These are phyloP conservation scores for Rubus parviflorus DNA, from an alignment of 306 rosid genomes.

Conservation along the genomic window DNA sequence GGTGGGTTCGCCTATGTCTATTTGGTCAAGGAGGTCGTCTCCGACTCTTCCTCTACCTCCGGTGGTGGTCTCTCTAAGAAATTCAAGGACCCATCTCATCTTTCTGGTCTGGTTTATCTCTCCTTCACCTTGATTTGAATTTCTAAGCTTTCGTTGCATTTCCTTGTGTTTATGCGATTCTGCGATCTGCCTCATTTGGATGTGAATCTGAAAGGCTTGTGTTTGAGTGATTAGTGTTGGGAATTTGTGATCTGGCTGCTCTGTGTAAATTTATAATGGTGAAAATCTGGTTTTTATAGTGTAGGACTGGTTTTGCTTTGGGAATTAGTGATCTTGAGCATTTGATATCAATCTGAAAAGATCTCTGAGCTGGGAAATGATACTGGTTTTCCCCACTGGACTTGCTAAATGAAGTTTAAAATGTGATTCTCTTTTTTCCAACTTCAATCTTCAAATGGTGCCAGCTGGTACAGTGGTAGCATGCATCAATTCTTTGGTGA, in stretches of 20 bases:
- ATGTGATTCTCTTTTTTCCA: not conserved
- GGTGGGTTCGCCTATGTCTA: constrained; percentile 93
- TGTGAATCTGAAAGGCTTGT: not conserved
- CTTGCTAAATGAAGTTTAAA: not conserved
- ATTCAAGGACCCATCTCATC: constrained; percentile 70
- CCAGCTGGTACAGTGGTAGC: constrained; percentile 9
- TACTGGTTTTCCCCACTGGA: not conserved
- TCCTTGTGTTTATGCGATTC: not conserved
- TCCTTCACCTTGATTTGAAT: not conserved
- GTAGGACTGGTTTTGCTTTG: not conserved
- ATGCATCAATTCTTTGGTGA: not conserved
- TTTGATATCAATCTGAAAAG: constrained; percentile 4
- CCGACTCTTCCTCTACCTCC: constrained; percentile 47
- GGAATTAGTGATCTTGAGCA: constrained; percentile 5
- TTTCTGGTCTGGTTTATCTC: constrained; percentile 60
- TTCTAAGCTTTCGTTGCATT: not conserved
- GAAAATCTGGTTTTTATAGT: not conserved
- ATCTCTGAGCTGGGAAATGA: not conserved
- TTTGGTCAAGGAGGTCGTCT: constrained; percentile 68
- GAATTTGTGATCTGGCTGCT: too few species aligned
- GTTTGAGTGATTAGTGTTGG: too few species aligned
- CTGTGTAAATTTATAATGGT: not conserved
- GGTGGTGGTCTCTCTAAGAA: constrained; percentile 59
- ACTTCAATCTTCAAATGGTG: not conserved
- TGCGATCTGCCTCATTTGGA: constrained; percentile 36